Evolutionary conservation across 1,139 yeast species (phyloP).

Genomic region (Ogataea hybrid): DNA sequence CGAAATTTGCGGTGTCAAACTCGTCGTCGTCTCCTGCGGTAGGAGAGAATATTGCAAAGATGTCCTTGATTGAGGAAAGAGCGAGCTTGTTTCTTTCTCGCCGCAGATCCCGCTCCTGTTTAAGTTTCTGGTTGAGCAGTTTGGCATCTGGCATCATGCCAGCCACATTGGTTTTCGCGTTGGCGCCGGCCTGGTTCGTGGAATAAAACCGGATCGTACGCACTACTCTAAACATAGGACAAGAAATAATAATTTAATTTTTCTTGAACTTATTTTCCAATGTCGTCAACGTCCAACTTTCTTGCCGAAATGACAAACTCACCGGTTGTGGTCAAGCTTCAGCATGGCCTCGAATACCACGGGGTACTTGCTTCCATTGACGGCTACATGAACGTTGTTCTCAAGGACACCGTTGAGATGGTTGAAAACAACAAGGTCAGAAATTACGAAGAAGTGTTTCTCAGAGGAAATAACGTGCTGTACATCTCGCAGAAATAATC

Average conservation of each 20-base stretch:
- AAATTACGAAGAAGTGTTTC: constrained; percentile 73
- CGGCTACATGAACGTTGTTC: constrained; percentile 94
- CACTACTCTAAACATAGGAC: constrained; percentile 1
- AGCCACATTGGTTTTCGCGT: constrained; percentile 5
- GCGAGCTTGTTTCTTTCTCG: constrained; percentile 32
- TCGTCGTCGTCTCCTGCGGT: constrained; percentile 30
- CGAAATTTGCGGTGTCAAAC: constrained; percentile 43
- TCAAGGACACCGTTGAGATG: constrained; percentile 71
- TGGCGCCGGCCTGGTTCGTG: constrained; percentile 3
- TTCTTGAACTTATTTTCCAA: constrained; percentile 1
- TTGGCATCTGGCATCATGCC: constrained; percentile 25
- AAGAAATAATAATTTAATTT: background rate
- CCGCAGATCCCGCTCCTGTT: constrained; percentile 26
- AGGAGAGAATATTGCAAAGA: constrained; percentile 29
- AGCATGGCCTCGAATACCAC: constrained; percentile 81
- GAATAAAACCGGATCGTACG: constrained; percentile 5
- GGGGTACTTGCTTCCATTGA: constrained; percentile 83
- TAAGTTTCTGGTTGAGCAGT: constrained; percentile 23
- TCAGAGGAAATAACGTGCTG: constrained; percentile 91
- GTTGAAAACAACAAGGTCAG: constrained; percentile 56
- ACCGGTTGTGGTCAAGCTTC: constrained; percentile 76
- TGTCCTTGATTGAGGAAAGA: constrained; percentile 31
- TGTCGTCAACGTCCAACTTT: constrained; percentile 61
- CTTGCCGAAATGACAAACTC: constrained; percentile 77
- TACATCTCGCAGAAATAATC: constrained; percentile 33